phyloP scores from a whole-genome alignment of 257 asterid genomes.

The Ballota nigra region DNA sequence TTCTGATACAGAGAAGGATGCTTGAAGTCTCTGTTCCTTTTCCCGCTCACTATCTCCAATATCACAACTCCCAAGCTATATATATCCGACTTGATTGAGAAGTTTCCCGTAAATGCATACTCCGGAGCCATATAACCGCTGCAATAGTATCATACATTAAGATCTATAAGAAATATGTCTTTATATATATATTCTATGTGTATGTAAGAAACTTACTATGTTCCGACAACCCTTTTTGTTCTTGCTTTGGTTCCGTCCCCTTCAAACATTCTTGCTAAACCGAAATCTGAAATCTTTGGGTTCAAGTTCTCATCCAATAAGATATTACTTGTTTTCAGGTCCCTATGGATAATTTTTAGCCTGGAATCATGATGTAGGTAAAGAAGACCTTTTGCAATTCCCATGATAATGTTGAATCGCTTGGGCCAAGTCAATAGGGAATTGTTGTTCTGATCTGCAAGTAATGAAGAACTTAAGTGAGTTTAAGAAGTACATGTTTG shows the following conservation, averaged over 20 bases:
- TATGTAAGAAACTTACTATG: slow-evolving; percentile 10
- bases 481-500: not conserved
- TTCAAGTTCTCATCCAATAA: not conserved
- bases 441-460: slow-evolving; percentile 8
- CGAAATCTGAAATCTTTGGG: slow-evolving; percentile 21
- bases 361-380: slow-evolving; percentile 26
- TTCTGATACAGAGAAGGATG: no score
- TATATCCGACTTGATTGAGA: slow-evolving; percentile 16
- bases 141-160: not conserved
- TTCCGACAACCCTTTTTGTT: slow-evolving; percentile 20
- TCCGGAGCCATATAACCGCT: slow-evolving; percentile 29
- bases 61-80: slow-evolving; percentile 23
- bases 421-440: slow-evolving; percentile 9
- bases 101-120: slow-evolving; percentile 12
- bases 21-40: not conserved
- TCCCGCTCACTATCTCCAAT: slow-evolving; percentile 20
- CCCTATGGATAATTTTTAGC: not conserved
- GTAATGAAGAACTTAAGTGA: not conserved
- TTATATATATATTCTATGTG: no score
- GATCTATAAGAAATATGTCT: no score
- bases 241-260: not conserved
- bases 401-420: slow-evolving; percentile 19
- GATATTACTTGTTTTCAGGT: no score
- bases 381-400: slow-evolving; percentile 18
- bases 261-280: slow-evolving; percentile 22